Evolutionary conservation across 176 grass and related monocot genomes (phyloP).

Genomic region (Zea luxurians): DNA sequence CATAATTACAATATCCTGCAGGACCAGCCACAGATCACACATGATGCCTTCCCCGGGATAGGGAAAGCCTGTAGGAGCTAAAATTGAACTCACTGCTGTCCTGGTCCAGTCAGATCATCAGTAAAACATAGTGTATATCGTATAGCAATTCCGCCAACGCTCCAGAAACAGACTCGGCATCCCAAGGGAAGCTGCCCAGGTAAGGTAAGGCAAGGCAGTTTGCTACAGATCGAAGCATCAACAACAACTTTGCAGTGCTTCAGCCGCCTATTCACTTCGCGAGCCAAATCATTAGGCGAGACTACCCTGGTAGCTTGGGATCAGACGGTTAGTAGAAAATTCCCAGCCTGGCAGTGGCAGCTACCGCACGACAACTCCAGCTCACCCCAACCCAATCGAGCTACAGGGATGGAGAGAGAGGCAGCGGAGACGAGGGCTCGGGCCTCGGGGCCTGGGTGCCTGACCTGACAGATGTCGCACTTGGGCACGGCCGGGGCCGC

Average conservation of each 20-base stretch:
- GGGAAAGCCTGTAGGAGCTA: not conserved
- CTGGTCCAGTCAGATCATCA: not conserved
- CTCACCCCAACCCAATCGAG: not conserved
- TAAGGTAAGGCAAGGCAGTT: not conserved
- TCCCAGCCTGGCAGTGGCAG: not conserved
- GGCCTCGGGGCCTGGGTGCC: not conserved
- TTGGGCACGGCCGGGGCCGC: constrained; percentile 50
- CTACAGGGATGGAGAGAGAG: not conserved
- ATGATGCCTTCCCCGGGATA: not conserved
- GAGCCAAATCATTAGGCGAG: not conserved
- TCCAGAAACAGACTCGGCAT: not conserved
- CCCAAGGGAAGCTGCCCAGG: not conserved
- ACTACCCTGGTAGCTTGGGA: not conserved
- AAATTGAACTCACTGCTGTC: not conserved
- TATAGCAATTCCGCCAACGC: not conserved
- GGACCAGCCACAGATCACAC: not conserved
- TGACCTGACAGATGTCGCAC: constrained; percentile 82
- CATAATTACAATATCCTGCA: not conserved
- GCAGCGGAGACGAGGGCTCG: too few relatives aligned
- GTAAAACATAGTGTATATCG: not conserved
- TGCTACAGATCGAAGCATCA: not conserved
- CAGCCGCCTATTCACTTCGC: not conserved
- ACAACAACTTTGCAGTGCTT: not conserved
- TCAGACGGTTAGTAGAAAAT: not conserved
- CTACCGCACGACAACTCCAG: not conserved